A percentile compares a stretch with the other conserved stretches of the same genome.
These are phyloP conservation scores for Cicer yamashitae DNA, from an alignment of 306 rosid genomes.

Conservation along the genomic window DNA sequence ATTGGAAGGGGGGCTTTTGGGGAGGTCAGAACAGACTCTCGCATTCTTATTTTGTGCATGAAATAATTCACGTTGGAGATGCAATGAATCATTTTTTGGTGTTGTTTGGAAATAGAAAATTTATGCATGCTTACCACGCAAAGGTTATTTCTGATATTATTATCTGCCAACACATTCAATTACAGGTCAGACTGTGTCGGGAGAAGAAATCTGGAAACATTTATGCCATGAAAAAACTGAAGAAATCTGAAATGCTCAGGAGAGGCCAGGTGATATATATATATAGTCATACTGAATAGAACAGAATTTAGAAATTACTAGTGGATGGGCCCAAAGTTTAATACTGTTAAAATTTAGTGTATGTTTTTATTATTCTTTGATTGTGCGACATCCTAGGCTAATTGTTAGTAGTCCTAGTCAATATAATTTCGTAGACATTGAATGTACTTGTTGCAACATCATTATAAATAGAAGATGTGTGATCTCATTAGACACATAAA, in stretches of 20 bases:
- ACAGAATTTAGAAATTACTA: constrained; percentile 31
- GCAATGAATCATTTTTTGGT: constrained; percentile 28
- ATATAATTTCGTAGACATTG: too few species aligned
- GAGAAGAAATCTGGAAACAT: constrained; percentile 98
- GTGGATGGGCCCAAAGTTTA: constrained; percentile 32
- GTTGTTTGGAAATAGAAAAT: constrained; percentile 39
- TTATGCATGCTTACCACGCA: constrained; percentile 28
- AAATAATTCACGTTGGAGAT: constrained; percentile 38
- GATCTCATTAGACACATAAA: too few species aligned
- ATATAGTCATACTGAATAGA: constrained; percentile 30
- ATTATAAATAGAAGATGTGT: too few species aligned
- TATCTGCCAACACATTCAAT: constrained; percentile 48
- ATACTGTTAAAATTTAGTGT: background rate
- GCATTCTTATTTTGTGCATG: constrained; percentile 25
- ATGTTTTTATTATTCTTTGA: too few species aligned
- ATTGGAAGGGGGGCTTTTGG: constrained; percentile 99
- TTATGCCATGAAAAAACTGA: constrained; percentile 98
- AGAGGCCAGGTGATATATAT: constrained; percentile 89
- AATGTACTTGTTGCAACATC: too few species aligned
- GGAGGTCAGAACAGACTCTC: constrained; percentile 72
- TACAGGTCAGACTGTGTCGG: constrained; percentile 94
- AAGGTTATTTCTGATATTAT: constrained; percentile 32
- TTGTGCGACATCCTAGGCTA: too few species aligned
- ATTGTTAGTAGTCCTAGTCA: too few species aligned
- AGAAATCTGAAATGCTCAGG: constrained; percentile 97